Percentiles rank a stretch among this genome's conserved stretches.
phyloP scores from a whole-genome alignment of 306 rosid genomes.

The Corylus americana region DNA sequence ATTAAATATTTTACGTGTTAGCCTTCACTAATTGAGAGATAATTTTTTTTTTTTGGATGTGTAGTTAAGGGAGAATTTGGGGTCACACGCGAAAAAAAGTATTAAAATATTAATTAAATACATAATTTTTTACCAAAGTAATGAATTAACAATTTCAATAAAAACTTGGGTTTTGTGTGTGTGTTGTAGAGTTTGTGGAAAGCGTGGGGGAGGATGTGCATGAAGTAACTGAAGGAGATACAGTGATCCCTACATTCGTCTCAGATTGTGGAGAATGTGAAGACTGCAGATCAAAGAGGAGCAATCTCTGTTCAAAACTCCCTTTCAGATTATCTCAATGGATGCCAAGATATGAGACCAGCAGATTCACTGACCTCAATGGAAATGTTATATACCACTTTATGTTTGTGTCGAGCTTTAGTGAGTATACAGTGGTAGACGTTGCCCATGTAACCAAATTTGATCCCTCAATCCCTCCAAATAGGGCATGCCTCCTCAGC shows the following conservation, averaged over 20 bases:
- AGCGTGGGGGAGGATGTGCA: conserved; percentile 70
- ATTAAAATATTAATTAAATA: too few relatives aligned
- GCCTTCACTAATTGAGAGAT: too few relatives aligned
- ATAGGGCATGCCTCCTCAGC: conserved; percentile 73
- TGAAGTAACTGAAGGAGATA: conserved; percentile 69
- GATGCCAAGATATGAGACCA: conserved; percentile 57
- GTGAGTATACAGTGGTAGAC: conserved; percentile 73
- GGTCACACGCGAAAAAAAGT: too few relatives aligned
- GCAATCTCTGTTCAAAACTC: conserved; percentile 67
- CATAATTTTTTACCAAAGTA: too few relatives aligned
- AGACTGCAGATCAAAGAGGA: conserved; percentile 67
- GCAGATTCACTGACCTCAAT: conserved; percentile 69
- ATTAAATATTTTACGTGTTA: too few relatives aligned
- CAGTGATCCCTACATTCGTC: conserved; percentile 65
- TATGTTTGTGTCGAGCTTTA: conserved; percentile 69
- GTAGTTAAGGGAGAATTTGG: too few relatives aligned
- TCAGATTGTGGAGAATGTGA: conserved; percentile 67
- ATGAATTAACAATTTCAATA: too few relatives aligned
- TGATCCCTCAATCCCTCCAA: conserved; percentile 55
- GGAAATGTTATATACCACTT: conserved; percentile 69
- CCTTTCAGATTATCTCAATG: conserved; percentile 56
- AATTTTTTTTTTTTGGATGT: too few relatives aligned
- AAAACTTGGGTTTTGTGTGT: not conserved
- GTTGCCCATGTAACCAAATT: conserved; percentile 62
- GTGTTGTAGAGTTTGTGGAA: conserved; percentile 67